Evolutionary conservation across 805 yeast genomes (phyloP).

Genomic region (Candida namnaoensis): DNA sequence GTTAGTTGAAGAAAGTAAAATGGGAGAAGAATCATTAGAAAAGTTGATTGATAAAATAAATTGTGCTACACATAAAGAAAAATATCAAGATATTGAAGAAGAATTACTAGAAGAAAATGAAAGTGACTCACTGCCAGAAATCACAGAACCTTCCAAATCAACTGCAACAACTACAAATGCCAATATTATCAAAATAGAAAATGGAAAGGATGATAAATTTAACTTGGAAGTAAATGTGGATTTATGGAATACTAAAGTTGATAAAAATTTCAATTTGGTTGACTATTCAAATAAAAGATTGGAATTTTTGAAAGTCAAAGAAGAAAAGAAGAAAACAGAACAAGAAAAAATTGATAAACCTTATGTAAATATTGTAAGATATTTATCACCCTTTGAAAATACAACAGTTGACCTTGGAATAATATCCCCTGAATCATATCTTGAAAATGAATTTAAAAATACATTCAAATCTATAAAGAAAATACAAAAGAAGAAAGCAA

Average conservation of each 20-base stretch:
- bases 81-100: slow-evolving; percentile 6
- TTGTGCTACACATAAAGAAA: slow-evolving; percentile 13
- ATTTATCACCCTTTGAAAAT: slow-evolving; percentile 7
- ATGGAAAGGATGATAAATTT: background rate
- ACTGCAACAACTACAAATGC: slow-evolving; percentile 1
- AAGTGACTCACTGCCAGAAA: background rate
- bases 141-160: slow-evolving; percentile 1
- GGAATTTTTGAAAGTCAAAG: slow-evolving; percentile 24
- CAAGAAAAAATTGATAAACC: slow-evolving; percentile 6
- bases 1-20: slow-evolving; percentile 71
- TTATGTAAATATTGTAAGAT: slow-evolving; percentile 3
- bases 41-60: slow-evolving; percentile 28
- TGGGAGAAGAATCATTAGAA: slow-evolving; percentile 73
- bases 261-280: slow-evolving; percentile 41
- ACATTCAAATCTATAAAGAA: slow-evolving; percentile 21
- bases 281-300: slow-evolving; percentile 45
- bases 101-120: slow-evolving; percentile 3
- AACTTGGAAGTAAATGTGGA: slow-evolving; percentile 1
- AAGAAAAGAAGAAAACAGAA: slow-evolving; percentile 4
- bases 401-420: background rate
- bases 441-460: slow-evolving; percentile 21
- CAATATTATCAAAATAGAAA: background rate
- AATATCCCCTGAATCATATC: slow-evolving; percentile 17
- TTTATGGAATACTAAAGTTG: slow-evolving; percentile 7
- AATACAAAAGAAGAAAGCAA: slow-evolving; percentile 23